Evolutionary conservation across 495 filamentous ascomycete genomes (phyloP), one percentile per base, ranked within the genome.

Genomic region (Bombardia bombarda): DNA sequence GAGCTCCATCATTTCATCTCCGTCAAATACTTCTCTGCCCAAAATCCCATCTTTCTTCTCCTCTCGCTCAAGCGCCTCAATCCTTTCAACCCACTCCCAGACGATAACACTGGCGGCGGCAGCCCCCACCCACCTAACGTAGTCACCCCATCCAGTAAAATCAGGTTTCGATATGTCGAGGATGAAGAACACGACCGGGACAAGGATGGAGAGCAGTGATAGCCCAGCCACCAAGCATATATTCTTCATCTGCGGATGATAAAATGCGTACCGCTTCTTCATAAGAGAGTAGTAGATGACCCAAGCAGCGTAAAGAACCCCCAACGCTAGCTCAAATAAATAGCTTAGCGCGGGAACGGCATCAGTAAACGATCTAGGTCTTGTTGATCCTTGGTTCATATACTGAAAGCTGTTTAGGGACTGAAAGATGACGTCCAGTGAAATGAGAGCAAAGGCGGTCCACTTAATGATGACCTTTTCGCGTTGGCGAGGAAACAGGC

Each of bases 41-140:
- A 98, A 70, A 19, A 98, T 90, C 7, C 92, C 93, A 47, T 95
- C 92, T 60, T 94, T 95, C 54, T 86, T 86, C 53, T 98, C 92
- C 55, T 98, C 90, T 40, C 92, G 77, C 63, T 98, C 92, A 37
- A 98, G 65, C 0, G 88, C 88, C 60, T 98, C 92, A 40, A 98
- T 98, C n/a, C 93, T 76, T 60, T 98, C 92, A 14, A 98, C 92
- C 92, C 92, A 98, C 62, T 98, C 92, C 92, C 92, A 98, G 1
- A 98, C 92, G 13, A 97, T 84, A 16, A 96, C 92, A 65, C 89
- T 95, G 7, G 92, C 93, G 2, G 89, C 88, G 0, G 90, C 89
- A 1, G 93, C 92, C 23, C 92, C 93, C 32, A 97, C 93, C 92
- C 93, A 98, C 52, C 92, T 72, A 39, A 97, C 87, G 55, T 96